Percentiles rank a stretch among this genome's conserved stretches.
Conservation (phyloP, 495 filamentous ascomycete species). For the Daldinia childiae region DNA sequence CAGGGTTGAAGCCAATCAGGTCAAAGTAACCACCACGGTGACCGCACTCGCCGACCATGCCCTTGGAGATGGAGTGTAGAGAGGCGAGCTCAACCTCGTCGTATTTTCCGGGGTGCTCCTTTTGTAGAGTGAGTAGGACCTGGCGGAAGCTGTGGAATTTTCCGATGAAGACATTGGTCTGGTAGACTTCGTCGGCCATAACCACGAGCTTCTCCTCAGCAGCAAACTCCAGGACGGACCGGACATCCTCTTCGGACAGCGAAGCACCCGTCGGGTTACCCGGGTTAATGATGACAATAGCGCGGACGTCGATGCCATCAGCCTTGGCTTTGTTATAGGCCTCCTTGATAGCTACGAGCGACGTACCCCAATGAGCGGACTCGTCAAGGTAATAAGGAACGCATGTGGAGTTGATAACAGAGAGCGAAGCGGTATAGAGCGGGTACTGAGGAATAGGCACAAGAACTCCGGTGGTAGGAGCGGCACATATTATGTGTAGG, state of each 20-base stretch:
- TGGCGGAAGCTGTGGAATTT: slow-evolving; percentile 96
- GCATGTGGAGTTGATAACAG: slow-evolving; percentile 83
- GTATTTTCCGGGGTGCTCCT: slow-evolving; percentile 75
- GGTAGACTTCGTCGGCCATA: slow-evolving; percentile 97
- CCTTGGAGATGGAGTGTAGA: slow-evolving; percentile 88
- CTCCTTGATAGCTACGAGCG: slow-evolving; percentile 75
- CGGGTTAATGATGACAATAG: slow-evolving; percentile 96
- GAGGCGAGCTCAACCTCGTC: slow-evolving; percentile 88
- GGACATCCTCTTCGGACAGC: slow-evolving; percentile 79
- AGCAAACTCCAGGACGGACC: slow-evolving; percentile 82
- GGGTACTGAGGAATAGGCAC: slow-evolving; percentile 98
- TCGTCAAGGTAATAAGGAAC: slow-evolving; percentile 96
- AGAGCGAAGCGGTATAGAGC: slow-evolving; percentile 92
- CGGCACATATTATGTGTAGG: slow-evolving; percentile 85
- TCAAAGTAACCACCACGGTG: slow-evolving; percentile 98
- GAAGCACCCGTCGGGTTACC: slow-evolving; percentile 96
- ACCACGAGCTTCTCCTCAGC: slow-evolving; percentile 86
- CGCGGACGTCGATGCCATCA: slow-evolving; percentile 84
- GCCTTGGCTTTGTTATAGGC: slow-evolving; percentile 75
- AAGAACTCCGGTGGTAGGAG: slow-evolving; percentile 81
- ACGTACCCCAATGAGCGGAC: slow-evolving; percentile 83
- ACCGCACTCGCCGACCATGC: slow-evolving; percentile 98
- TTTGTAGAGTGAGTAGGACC: slow-evolving; percentile 83
- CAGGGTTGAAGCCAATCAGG: slow-evolving; percentile 83
- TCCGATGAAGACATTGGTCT: slow-evolving; percentile 96